Conservation (phyloP, 768 basidiomycete genomes). For the Tulasnella sp. region DNA sequence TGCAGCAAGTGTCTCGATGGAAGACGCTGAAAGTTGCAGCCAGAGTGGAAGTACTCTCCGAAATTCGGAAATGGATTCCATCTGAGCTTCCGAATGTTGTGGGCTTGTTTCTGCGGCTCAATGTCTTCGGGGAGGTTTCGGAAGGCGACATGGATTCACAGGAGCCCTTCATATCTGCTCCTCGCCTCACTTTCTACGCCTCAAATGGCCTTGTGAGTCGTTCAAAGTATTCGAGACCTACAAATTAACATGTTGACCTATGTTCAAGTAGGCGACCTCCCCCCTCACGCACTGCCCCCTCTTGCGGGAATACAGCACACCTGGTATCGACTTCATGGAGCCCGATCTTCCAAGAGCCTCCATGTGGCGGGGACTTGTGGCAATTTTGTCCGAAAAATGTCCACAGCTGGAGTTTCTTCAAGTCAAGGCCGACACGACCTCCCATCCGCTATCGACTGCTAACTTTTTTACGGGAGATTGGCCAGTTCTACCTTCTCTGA, state of each 20-base stretch:
- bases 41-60: background rate
- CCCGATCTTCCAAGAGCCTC: background rate
- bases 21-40: background rate
- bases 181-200: background rate
- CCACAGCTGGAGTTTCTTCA: background rate
- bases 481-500: background rate
- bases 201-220: background rate
- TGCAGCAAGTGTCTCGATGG: background rate
- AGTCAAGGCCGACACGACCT: background rate
- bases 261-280: background rate
- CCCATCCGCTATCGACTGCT: background rate
- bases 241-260: background rate
- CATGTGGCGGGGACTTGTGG: background rate
- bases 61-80: background rate
- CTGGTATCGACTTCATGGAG: background rate
- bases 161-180: background rate
- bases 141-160: background rate
- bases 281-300: background rate
- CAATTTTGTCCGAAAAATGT: background rate
- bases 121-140: background rate
- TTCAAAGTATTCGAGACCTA: background rate
- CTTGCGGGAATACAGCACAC: background rate
- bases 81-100: background rate
- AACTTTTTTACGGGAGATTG: background rate
- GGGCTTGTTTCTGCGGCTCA: background rate